A percentile compares a stretch with the other conserved stretches of the same genome.
These are phyloP conservation scores for Pseudogymnoascus sp. DNA, from an alignment of 2,329 filamentous ascomycete species.

Conservation along the genomic window DNA sequence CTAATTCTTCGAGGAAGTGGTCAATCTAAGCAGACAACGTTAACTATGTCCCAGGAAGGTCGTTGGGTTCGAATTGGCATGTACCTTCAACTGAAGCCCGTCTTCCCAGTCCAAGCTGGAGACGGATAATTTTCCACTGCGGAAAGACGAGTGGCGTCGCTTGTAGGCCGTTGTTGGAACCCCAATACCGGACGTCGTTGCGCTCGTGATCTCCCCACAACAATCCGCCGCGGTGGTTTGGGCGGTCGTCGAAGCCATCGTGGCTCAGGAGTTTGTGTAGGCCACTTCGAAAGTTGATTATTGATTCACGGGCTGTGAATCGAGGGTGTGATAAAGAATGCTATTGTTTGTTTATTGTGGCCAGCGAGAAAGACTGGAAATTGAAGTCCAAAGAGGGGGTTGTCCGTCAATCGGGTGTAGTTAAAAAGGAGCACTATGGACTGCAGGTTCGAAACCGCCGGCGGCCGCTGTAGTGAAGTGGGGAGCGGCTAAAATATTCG, in stretches of 20 bases:
- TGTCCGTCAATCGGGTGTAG: slow-evolving; percentile 1
- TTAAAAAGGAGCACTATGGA: not conserved
- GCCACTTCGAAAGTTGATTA: not conserved
- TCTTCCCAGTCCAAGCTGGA: slow-evolving; percentile 56
- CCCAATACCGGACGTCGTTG: slow-evolving; percentile 19
- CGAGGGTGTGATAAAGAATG: not conserved
- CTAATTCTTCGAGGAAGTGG: slow-evolving; percentile 75
- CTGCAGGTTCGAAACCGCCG: slow-evolving; percentile 3
- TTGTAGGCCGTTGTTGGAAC: slow-evolving; percentile 18
- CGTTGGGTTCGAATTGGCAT: slow-evolving; percentile 7
- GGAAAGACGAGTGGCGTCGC: slow-evolving; percentile 48
- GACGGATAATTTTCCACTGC: slow-evolving; percentile 48
- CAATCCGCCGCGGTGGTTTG: slow-evolving; percentile 21
- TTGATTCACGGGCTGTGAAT: not conserved
- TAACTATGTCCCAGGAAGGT: slow-evolving; percentile 11
- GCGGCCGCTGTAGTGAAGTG: not conserved
- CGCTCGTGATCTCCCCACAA: slow-evolving; percentile 20
- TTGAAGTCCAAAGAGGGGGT: not conserved
- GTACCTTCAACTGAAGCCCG: slow-evolving; percentile 48
- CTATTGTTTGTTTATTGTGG: not conserved
- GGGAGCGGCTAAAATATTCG: slow-evolving; percentile 5
- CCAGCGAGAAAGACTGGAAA: not conserved
- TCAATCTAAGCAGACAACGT: slow-evolving; percentile 48
- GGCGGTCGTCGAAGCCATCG: slow-evolving; percentile 1
- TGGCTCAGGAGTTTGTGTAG: not conserved